phyloP scores from a whole-genome alignment of 441 rosid genomes.

The Biscutella laevigata region DNA sequence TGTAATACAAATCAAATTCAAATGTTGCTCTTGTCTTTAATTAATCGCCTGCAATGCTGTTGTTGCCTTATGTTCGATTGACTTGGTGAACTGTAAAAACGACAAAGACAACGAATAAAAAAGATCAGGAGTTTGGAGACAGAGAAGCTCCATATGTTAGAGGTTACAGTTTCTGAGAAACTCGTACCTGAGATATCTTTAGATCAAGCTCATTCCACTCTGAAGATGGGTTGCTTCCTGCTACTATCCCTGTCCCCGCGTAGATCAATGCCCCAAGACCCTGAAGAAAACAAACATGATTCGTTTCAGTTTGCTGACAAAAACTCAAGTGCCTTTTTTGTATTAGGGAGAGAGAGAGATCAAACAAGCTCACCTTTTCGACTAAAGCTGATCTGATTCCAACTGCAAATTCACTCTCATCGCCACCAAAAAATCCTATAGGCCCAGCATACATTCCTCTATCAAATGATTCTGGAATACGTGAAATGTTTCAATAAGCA shows the following conservation, averaged over 20 bases:
- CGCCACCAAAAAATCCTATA: slow-evolving; percentile 91
- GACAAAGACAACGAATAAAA: background rate
- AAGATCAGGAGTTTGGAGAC: background rate
- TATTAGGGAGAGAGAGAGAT: background rate
- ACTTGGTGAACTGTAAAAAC: slow-evolving; percentile 58
- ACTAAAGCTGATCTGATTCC: slow-evolving; percentile 92
- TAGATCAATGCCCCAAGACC: slow-evolving; percentile 76
- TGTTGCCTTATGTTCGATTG: slow-evolving; percentile 57
- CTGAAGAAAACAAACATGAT: too few relatives aligned
- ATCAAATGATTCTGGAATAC: slow-evolving; percentile 59
- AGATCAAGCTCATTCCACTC: slow-evolving; percentile 96
- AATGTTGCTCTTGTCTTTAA: slow-evolving; percentile 17
- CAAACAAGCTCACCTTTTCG: slow-evolving; percentile 49
- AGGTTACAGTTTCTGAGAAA: background rate
- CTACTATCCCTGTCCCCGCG: slow-evolving; percentile 87
- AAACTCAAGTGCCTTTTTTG: background rate
- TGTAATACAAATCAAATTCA: background rate
- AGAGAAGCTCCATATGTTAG: background rate
- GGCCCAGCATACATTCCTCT: slow-evolving; percentile 99
- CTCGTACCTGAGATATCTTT: slow-evolving; percentile 83
- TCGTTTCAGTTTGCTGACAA: too few relatives aligned
- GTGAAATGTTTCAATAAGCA: slow-evolving; percentile 14
- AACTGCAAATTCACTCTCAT: slow-evolving; percentile 94
- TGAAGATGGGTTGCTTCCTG: slow-evolving; percentile 70
- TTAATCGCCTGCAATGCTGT: slow-evolving; percentile 30